phyloP scores from a whole-genome alignment of 2,329 filamentous ascomycete genomes.

The Penicillium rolfsii region DNA sequence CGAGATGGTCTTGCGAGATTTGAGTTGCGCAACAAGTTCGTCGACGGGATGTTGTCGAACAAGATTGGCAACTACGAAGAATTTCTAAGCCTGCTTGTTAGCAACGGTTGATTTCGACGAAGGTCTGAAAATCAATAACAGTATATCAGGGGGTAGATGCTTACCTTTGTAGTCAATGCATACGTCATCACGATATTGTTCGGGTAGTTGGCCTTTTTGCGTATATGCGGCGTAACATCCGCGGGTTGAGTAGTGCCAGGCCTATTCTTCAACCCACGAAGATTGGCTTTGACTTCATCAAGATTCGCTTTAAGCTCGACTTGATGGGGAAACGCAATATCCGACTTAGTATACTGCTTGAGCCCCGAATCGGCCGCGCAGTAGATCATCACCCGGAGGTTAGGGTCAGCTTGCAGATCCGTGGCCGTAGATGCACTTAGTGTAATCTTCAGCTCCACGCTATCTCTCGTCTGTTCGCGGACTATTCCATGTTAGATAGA shows the following conservation, averaged over 20 bases:
- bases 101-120: neutral
- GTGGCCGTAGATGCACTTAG: slow-evolving; percentile 59
- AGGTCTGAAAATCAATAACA: neutral
- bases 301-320: slow-evolving; percentile 90
- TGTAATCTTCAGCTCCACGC: slow-evolving; percentile 61
- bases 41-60: slow-evolving; percentile 74
- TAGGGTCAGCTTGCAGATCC: slow-evolving; percentile 63
- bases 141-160: slow-evolving; percentile 26
- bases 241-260: slow-evolving; percentile 91
- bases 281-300: slow-evolving; percentile 86
- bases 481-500: slow-evolving; percentile 46
- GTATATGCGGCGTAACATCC: slow-evolving; percentile 79
- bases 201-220: slow-evolving; percentile 67
- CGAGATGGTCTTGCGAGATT: slow-evolving; percentile 70
- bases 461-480: slow-evolving; percentile 63
- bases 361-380: slow-evolving; percentile 68
- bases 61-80: slow-evolving; percentile 72
- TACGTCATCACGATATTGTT: slow-evolving; percentile 88
- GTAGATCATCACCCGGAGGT: slow-evolving; percentile 77
- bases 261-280: slow-evolving; percentile 93
- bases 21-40: slow-evolving; percentile 70
- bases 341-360: slow-evolving; percentile 61
- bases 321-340: slow-evolving; percentile 88
- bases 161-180: slow-evolving; percentile 84
- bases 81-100: slow-evolving; percentile 59